Conservation (phyloP, 176 grass and related monocot species). For the Ensete glaucum region DNA sequence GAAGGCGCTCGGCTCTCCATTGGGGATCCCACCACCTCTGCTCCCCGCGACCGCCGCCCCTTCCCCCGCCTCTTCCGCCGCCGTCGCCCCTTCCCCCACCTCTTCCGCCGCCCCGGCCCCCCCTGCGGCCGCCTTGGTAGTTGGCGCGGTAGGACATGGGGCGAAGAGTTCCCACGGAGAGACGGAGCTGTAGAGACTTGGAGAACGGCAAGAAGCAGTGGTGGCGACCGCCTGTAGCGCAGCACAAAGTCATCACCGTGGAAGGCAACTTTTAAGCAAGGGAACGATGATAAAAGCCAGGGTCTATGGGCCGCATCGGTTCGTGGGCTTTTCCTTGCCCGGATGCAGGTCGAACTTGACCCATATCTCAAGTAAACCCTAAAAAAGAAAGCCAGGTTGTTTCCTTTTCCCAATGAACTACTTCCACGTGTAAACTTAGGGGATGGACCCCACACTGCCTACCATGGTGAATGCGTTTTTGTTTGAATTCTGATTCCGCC, state of each 20-base stretch:
- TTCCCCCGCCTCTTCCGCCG: slow-evolving; percentile 20
- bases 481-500: background rate
- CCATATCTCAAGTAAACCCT: too few species aligned
- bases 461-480: background rate
- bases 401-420: too few species aligned
- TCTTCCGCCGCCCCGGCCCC: slow-evolving; percentile 37
- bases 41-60: slow-evolving; percentile 51
- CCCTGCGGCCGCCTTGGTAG: slow-evolving; percentile 44
- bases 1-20: slow-evolving; percentile 81
- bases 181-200: background rate
- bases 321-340: background rate
- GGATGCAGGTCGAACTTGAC: too few species aligned
- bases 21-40: slow-evolving; percentile 91
- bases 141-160: slow-evolving; percentile 62
- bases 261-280: too few species aligned
- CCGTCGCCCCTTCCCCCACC: slow-evolving; percentile 18
- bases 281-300: background rate
- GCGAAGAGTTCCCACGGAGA: slow-evolving; percentile 5
- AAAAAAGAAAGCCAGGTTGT: too few species aligned
- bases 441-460: background rate
- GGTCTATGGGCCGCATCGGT: background rate
- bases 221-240: background rate
- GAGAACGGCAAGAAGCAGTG: background rate
- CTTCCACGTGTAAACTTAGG: too few species aligned
- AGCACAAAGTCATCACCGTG: background rate